phyloP scores from a whole-genome alignment of 805 yeast species.

The Zygotorulaspora sp. region DNA sequence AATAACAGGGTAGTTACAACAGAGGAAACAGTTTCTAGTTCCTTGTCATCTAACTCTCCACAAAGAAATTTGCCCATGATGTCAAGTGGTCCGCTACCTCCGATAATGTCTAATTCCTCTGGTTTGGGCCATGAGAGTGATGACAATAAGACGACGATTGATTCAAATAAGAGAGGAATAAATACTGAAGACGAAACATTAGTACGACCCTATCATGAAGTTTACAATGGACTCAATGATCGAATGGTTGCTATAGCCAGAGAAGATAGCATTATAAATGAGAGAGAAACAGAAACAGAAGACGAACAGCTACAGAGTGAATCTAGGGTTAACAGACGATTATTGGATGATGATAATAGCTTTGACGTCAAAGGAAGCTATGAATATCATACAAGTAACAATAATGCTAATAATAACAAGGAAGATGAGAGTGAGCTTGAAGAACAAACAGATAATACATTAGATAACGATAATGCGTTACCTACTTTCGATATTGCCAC shows the following conservation, averaged over 20 bases:
- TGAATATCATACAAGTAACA: background rate
- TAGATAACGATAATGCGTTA: slow-evolving; percentile 7
- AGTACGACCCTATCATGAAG: slow-evolving; percentile 11
- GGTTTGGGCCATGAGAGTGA: slow-evolving; percentile 8
- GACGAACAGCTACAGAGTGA: slow-evolving; percentile 5
- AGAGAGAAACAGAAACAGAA: slow-evolving; percentile 9
- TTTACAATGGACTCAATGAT: slow-evolving; percentile 1
- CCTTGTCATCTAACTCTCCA: slow-evolving; percentile 20
- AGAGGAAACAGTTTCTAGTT: slow-evolving; percentile 21
- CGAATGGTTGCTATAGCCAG: slow-evolving; percentile 9
- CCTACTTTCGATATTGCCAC: slow-evolving; percentile 56
- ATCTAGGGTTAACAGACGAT: background rate
- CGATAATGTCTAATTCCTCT: slow-evolving; percentile 6
- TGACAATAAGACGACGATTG: slow-evolving; percentile 12
- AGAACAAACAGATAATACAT: background rate
- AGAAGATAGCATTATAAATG: slow-evolving; percentile 1
- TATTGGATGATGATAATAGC: background rate
- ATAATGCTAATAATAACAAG: background rate
- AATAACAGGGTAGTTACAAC: slow-evolving; percentile 11
- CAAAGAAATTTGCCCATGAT: slow-evolving; percentile 3
- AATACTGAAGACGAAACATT: slow-evolving; percentile 7
- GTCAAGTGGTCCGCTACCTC: slow-evolving; percentile 10
- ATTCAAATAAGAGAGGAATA: slow-evolving; percentile 4
- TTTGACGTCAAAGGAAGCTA: background rate
- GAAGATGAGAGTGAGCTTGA: slow-evolving; percentile 1